Evolutionary conservation across 257 asterid genomes (phyloP).

Genomic region (Linderniella brevidens): DNA sequence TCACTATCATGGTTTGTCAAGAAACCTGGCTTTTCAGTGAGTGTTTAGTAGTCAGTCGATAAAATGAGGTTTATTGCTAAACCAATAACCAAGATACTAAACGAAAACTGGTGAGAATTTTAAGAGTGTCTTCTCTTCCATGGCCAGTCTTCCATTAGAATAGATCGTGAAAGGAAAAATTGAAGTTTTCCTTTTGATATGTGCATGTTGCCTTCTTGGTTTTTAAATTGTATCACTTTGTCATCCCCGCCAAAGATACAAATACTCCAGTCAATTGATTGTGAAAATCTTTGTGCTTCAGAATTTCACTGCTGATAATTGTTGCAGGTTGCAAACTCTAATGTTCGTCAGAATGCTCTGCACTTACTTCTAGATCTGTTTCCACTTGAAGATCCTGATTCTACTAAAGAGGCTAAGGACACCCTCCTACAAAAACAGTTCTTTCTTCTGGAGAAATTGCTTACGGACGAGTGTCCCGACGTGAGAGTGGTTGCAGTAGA

Average conservation of each 20-base stretch:
- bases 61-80: no score
- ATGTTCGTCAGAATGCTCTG: constrained; percentile 86
- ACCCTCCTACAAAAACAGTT: constrained; percentile 62
- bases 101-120: no score
- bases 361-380: constrained; percentile 73
- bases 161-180: background rate
- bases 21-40: no score
- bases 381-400: constrained; percentile 87
- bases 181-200: no score
- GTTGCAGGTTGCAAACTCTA: constrained; percentile 81
- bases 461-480: constrained; percentile 77
- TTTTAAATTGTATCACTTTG: no score
- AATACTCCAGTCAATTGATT: background rate
- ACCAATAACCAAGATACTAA: no score
- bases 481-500: constrained; percentile 91
- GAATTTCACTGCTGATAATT: background rate
- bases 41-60: no score
- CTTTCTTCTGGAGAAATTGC: constrained; percentile 69
- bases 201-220: no score
- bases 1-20: no score
- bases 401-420: constrained; percentile 80
- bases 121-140: no score
- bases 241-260: no score
- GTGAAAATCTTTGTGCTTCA: background rate
- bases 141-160: background rate